Conservation (phyloP, 805 yeast species). For the Saturnispora zaruensis region DNA sequence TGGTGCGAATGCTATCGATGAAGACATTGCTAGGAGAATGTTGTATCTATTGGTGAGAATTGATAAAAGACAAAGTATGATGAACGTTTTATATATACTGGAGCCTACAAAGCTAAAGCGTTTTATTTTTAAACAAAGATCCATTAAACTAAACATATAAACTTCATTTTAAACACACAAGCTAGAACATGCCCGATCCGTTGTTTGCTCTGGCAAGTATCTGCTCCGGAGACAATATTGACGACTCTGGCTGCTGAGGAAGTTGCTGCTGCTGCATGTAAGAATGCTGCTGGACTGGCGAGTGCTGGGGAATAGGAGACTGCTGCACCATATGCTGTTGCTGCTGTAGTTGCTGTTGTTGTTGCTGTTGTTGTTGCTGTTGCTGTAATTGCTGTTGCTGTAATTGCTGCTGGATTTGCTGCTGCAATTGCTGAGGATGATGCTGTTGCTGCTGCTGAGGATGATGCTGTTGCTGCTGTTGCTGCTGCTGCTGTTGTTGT, state of each 20-base stretch:
- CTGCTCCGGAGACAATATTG: constrained; percentile 28
- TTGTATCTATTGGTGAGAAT: neutral
- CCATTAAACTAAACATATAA: neutral
- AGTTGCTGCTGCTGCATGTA: constrained; percentile 7
- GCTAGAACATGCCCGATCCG: neutral
- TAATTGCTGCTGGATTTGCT: neutral
- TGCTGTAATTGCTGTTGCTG: constrained; percentile 6
- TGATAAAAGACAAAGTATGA: neutral
- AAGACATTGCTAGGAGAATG: neutral
- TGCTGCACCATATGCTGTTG: neutral
- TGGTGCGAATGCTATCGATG: constrained; percentile 10
- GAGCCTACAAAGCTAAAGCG: neutral
- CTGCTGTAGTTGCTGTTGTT: neutral
- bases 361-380: constrained; percentile 4
- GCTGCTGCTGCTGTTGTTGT: constrained; percentile 11
- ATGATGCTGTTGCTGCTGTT: constrained; percentile 8
- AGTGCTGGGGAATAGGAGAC: neutral
- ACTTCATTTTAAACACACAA: neutral
- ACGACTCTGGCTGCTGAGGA: constrained; percentile 8
- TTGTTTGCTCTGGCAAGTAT: constrained; percentile 26
- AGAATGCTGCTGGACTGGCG: neutral
- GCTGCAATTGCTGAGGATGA: neutral
- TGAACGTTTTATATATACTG: neutral
- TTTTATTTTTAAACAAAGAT: neutral
- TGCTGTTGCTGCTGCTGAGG: constrained; percentile 6